Base-by-base conservation (phyloP, 805 yeast genomes). In the Wickerhamomyces ciferrii region DNA sequence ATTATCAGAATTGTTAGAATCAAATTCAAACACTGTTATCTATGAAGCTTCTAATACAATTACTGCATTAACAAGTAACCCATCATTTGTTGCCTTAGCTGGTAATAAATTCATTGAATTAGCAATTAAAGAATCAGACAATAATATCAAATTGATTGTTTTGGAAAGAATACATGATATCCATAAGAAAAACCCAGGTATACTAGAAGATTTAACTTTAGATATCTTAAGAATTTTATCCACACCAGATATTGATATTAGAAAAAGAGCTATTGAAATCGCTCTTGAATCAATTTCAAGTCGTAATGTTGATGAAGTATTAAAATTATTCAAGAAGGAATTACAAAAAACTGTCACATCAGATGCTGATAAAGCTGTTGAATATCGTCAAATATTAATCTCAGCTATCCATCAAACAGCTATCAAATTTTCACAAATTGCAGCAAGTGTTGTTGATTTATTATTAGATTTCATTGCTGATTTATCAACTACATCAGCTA, bases 271-370 rank as follows among this genome's bases (percentile, higher is more conserved):
- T 5, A 75, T 95, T 51, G 84, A 83, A 47, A 86, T 92, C 43
- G 79, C 96, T n/a, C 72, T 94, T 60, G 76, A 81, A 51, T 75
- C 94, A 60, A 83, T 90, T 42, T 75, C 95, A 37, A 79, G 84
- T 56, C 87, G 96, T 71, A 92, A 92, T 56, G 96, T 90, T 44
- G 97, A 90, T 60, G 96, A 89, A 60, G 96, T 92, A 34, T 86
- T 94, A 53, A 88, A 90, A 61, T 77, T 92, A 54, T 79, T 94
- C 67, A 92, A 88, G 71, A 94, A 89, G 62, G 99, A 94, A 69
- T 77, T 94, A 47, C 84, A 84, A 58, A 80, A 78, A 53, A 81
- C 96, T 5, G 73, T 88, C 17, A 71, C 75, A 43, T 71, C 81
- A 15, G 74, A 73, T 47, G 90, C 87, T 54, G 98, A 92, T 55